Evolutionary conservation across 139 green algal species (phyloP).

Genomic region (Asterochloris erici): DNA sequence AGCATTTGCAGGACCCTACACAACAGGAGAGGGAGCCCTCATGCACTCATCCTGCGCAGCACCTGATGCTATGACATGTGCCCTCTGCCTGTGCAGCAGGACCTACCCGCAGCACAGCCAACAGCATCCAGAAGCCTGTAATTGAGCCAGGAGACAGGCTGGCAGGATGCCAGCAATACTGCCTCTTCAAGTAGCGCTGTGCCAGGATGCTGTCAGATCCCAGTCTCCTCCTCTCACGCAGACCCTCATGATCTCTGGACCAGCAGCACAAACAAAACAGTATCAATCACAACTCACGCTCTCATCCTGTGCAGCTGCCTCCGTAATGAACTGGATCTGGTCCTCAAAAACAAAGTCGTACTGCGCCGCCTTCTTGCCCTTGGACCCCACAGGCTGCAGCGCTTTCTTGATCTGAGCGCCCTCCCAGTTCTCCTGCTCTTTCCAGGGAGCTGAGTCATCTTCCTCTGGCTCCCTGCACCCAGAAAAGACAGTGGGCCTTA

Average conservation of each 20-base stretch:
- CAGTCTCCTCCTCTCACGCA: neutral
- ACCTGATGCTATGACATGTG: too few species aligned
- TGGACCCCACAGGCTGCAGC: constrained; percentile 43
- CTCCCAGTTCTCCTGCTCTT: constrained; percentile 94
- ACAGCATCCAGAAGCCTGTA: too few species aligned
- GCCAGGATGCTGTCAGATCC: neutral
- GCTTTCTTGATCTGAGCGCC: constrained; percentile 78
- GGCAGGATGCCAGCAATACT: neutral
- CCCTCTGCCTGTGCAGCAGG: too few species aligned
- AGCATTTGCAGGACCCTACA: too few species aligned
- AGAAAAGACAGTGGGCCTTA: neutral
- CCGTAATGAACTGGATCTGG: constrained; percentile 92
- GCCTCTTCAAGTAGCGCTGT: too few species aligned
- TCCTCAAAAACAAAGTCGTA: constrained; percentile 96
- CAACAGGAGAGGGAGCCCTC: too few species aligned
- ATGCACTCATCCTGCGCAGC: too few species aligned
- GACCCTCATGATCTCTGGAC: neutral
- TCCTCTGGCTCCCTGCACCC: constrained; percentile 49
- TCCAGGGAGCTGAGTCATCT: constrained; percentile 59
- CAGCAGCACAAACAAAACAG: neutral
- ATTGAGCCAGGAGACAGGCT: too few species aligned
- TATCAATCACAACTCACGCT: constrained; percentile 34
- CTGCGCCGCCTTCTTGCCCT: constrained; percentile 35
- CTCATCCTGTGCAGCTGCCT: constrained; percentile 47
- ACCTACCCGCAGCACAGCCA: too few species aligned